These are phyloP conservation scores for Thozetella sp. DNA, from an alignment of 495 filamentous ascomycete genomes.

Conservation along the genomic window DNA sequence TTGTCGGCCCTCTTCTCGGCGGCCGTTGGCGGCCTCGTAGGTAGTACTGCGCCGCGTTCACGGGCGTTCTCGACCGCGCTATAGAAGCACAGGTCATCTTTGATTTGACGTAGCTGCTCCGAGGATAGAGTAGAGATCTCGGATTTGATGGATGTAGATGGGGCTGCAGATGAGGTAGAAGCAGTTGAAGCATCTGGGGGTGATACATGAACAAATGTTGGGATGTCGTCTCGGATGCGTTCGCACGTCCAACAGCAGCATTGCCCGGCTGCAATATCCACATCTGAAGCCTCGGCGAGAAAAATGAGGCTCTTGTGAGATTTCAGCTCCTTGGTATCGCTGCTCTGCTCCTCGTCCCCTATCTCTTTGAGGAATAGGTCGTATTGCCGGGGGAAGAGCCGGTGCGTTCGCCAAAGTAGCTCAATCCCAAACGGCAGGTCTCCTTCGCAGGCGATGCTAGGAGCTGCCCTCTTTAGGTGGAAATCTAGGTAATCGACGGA, in stretches of 20 bases:
- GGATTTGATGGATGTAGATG: too few species aligned
- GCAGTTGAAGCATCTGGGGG: not conserved
- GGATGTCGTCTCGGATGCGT: slow-evolving; percentile 6
- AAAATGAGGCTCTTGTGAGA: not conserved
- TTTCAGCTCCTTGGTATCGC: not conserved
- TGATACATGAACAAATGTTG: not conserved
- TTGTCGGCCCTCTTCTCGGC: not conserved
- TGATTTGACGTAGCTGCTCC: not conserved
- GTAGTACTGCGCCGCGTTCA: not conserved
- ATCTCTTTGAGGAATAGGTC: not conserved
- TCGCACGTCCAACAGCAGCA: slow-evolving; percentile 7
- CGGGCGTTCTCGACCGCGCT: slow-evolving; percentile 2
- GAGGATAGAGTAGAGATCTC: not conserved
- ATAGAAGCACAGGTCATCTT: slow-evolving; percentile 3
- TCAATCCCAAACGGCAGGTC: not conserved
- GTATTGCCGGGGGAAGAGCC: slow-evolving; percentile 1
- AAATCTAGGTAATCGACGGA: not conserved
- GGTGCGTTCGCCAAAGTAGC: slow-evolving; percentile 6
- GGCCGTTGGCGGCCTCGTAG: not conserved
- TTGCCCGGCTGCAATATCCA: not conserved
- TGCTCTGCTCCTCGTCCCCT: not conserved
- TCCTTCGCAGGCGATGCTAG: not conserved
- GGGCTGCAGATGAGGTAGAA: not conserved
- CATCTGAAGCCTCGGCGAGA: not conserved
- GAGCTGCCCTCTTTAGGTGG: not conserved